phyloP scores from a whole-genome alignment of 176 grass and related monocot species.

The Bromus sterilis region DNA sequence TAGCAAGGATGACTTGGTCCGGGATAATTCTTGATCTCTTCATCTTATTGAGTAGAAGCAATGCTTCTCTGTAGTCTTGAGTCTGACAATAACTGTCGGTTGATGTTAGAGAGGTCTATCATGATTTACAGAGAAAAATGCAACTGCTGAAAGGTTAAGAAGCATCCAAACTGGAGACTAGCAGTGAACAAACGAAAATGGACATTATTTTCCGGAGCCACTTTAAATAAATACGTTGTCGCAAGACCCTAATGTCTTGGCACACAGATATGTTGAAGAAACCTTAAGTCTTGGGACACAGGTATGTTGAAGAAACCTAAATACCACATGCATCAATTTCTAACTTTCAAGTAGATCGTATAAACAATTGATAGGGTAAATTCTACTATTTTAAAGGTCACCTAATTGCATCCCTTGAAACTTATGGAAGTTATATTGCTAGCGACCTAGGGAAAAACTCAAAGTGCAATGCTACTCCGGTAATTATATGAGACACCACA shows the following conservation, averaged over 20 bases:
- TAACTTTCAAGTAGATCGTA: neutral
- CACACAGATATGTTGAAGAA: neutral
- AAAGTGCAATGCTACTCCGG: neutral
- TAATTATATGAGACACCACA: neutral
- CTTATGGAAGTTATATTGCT: neutral
- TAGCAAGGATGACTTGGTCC: conserved; percentile 65
- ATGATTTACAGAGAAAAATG: neutral
- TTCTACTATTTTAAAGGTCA: neutral
- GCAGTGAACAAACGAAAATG: neutral
- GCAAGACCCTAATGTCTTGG: neutral
- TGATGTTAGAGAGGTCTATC: conserved; percentile 19
- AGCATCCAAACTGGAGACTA: neutral
- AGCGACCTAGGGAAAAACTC: neutral
- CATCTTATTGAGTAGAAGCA: conserved; percentile 69
- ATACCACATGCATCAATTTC: neutral
- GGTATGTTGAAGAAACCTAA: neutral
- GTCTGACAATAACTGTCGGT: conserved; percentile 67
- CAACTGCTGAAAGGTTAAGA: neutral
- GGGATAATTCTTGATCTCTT: conserved; percentile 60
- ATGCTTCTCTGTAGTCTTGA: conserved; percentile 49
- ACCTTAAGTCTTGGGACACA: neutral
- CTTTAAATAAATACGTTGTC: neutral
- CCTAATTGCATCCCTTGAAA: neutral
- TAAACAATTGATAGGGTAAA: neutral
- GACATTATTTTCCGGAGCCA: neutral